Percentiles rank a stretch among this genome's conserved stretches.
Evolutionary conservation across 2,329 filamentous ascomycete genomes (phyloP).

Genomic region (Epichloe hybrida): DNA sequence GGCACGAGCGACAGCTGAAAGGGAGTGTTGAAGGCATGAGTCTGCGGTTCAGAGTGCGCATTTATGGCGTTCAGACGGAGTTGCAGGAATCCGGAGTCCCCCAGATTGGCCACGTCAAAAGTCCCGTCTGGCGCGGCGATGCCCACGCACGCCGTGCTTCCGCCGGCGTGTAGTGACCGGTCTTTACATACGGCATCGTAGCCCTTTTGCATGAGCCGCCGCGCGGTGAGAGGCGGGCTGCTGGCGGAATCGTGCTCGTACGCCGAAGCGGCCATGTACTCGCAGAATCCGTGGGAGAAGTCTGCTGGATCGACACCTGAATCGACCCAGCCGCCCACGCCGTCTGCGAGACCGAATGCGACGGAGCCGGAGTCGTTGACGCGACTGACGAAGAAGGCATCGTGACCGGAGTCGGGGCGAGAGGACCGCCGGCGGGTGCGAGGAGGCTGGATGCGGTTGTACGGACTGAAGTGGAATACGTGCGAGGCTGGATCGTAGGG

Average conservation of each 20-base stretch:
- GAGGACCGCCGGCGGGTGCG: conserved; percentile 19
- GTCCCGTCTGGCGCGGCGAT: conserved; percentile 59
- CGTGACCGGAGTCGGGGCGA: conserved; percentile 73
- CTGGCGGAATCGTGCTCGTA: conserved; percentile 36
- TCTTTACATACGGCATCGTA: conserved; percentile 75
- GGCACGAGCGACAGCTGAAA: conserved; percentile 88
- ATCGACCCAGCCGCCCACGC: conserved; percentile 89
- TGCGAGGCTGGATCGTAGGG: conserved; percentile 55
- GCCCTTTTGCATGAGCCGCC: conserved; percentile 62
- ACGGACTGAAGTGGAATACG: conserved; percentile 59
- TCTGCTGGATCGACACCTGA: conserved; percentile 87
- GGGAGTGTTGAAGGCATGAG: conserved; percentile 94
- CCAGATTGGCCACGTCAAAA: conserved; percentile 83
- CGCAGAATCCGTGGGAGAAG: conserved; percentile 87
- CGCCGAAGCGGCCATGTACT: conserved; percentile 76
- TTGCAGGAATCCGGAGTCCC: conserved; percentile 81
- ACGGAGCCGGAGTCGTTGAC: conserved; percentile 60
- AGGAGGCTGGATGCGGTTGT: conserved; percentile 42
- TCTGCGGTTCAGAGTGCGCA: conserved; percentile 72
- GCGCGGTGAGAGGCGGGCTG: conserved; percentile 39
- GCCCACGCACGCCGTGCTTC: conserved; percentile 85
- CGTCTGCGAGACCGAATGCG: conserved; percentile 83
- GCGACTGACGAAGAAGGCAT: conserved; percentile 85
- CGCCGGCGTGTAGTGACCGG: conserved; percentile 60
- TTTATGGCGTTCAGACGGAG: conserved; percentile 77